Evolutionary conservation across 257 asterid species (phyloP).

Genomic region (Fraxinus pennsylvanica): DNA sequence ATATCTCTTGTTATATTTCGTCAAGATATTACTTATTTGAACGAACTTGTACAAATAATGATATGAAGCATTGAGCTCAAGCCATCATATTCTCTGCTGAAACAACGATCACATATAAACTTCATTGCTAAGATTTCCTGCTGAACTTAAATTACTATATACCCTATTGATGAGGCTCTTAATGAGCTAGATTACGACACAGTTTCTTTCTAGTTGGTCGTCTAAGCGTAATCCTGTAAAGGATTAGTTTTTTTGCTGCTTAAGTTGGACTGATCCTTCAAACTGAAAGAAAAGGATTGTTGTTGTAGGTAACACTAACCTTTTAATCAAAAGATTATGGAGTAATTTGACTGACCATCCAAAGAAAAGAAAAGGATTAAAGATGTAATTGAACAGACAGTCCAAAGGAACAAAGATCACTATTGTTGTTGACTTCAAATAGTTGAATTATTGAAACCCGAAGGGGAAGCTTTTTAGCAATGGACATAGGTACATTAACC

Average conservation of each 20-base stretch:
- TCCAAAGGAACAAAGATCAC: neutral
- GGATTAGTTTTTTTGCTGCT: neutral
- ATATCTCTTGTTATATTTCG: neutral
- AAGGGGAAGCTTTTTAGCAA: neutral
- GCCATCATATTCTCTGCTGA: neutral
- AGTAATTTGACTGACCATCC: neutral
- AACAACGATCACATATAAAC: neutral
- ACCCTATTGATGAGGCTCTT: neutral
- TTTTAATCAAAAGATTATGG: neutral
- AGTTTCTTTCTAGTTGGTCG: neutral
- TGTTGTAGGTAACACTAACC: neutral
- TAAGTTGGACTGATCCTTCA: neutral
- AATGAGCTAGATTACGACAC: neutral
- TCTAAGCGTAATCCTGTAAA: neutral
- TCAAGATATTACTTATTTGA: neutral
- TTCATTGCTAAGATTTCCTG: neutral
- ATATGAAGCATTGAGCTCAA: neutral
- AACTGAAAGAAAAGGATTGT: neutral
- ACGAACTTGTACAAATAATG: neutral
- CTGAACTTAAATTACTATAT: neutral
- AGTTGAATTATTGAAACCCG: neutral
- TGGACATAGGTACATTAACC: neutral
- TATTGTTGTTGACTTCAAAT: neutral
- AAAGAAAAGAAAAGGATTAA: neutral
- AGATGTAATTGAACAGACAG: neutral